Evolutionary conservation across 768 basidiomycete genomes (phyloP).

Genomic region (Pluteus cervinus): DNA sequence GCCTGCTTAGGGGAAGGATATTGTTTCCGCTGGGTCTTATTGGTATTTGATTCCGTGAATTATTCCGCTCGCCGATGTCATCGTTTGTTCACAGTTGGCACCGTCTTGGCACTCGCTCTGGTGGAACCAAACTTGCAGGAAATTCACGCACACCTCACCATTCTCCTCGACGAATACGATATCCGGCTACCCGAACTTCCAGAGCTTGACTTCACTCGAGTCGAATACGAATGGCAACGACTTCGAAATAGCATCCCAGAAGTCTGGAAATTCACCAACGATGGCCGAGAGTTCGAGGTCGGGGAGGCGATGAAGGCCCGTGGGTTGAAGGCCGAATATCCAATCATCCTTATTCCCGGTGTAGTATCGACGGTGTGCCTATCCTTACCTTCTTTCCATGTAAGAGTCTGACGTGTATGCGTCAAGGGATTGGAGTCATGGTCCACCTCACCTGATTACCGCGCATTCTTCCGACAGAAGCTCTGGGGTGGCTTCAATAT

Average conservation of each 20-base stretch:
- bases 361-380: slow-evolving; percentile 75
- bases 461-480: slow-evolving; percentile 89
- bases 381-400: background rate
- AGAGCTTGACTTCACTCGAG: slow-evolving; percentile 57
- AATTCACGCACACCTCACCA: slow-evolving; percentile 59
- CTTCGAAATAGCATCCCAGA: slow-evolving; percentile 69
- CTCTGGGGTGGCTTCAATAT: slow-evolving; percentile 76
- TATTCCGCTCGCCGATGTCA: background rate
- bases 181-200: slow-evolving; percentile 58
- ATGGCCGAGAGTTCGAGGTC: slow-evolving; percentile 76
- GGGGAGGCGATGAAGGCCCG: slow-evolving; percentile 62
- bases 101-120: slow-evolving; percentile 55
- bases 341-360: slow-evolving; percentile 84
- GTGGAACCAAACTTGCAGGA: slow-evolving; percentile 67
- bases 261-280: slow-evolving; percentile 74
- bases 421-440: slow-evolving; percentile 85
- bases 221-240: slow-evolving; percentile 68
- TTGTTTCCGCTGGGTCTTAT: slow-evolving; percentile 72
- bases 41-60: slow-evolving; percentile 23
- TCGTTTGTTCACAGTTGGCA: slow-evolving; percentile 44
- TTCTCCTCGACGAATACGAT: slow-evolving; percentile 69
- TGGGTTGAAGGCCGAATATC: slow-evolving; percentile 65
- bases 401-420: background rate
- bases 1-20: slow-evolving; percentile 40
- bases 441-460: slow-evolving; percentile 82